Evolutionary conservation across 176 grass and related monocot species (phyloP).

Genomic region (Leersia perrieri): DNA sequence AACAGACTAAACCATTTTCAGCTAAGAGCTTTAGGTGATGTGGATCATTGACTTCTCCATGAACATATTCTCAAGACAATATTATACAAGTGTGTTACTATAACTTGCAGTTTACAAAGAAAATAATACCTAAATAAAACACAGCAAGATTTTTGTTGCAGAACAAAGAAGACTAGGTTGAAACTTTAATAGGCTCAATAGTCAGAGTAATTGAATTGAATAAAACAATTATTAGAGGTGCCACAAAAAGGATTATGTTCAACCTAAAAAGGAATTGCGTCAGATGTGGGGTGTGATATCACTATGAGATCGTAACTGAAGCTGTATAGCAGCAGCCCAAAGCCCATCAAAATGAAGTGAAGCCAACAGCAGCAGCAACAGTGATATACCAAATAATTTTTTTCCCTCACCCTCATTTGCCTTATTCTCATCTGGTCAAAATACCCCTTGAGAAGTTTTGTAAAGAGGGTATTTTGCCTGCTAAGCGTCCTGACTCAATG

Average conservation of each 20-base stretch:
- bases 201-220: not conserved
- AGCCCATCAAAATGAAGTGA: not conserved
- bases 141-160: not conserved
- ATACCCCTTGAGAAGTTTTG: not conserved
- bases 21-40: not conserved
- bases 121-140: not conserved
- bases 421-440: not conserved
- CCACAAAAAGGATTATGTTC: not conserved
- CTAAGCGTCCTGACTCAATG: not conserved
- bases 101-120: not conserved
- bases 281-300: not conserved
- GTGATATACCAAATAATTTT: constrained; percentile 11
- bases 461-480: not conserved
- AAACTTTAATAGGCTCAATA: not conserved
- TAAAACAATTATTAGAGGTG: not conserved
- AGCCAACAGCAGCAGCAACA: not conserved
- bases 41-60: not conserved
- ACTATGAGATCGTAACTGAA: not conserved
- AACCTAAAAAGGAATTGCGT: not conserved
- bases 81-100: not conserved
- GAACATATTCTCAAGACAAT: not conserved
- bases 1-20: not conserved
- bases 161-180: not conserved
- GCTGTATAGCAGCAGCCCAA: not conserved
- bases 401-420: too few species aligned